These are phyloP conservation scores for Peniophora sp. DNA, from an alignment of 1,284 basidiomycete genomes.

Conservation along the genomic window DNA sequence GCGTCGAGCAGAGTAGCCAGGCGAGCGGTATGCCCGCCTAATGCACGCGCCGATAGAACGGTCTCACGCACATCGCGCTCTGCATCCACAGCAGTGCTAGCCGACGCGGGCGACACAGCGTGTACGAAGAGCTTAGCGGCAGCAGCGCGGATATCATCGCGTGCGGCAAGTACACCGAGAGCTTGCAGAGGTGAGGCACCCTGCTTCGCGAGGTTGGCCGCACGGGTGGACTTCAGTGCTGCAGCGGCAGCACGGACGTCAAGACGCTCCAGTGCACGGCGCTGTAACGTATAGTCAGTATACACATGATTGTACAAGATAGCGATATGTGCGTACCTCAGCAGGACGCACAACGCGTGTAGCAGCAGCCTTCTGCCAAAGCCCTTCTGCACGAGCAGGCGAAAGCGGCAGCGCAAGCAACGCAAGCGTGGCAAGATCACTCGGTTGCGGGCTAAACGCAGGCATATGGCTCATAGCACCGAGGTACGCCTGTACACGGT, in stretches of 20 bases:
- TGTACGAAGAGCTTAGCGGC: conserved; percentile 9
- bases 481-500: conserved; percentile 42
- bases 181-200: conserved; percentile 34
- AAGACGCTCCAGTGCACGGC: not conserved
- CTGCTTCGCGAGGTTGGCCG: not conserved
- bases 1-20: conserved; percentile 48
- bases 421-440: conserved; percentile 50
- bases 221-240: too few relatives aligned
- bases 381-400: conserved; percentile 25
- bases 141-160: conserved; percentile 28
- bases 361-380: conserved; percentile 22
- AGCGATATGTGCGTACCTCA: conserved; percentile 48
- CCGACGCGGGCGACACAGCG: conserved; percentile 5
- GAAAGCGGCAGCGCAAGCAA: conserved; percentile 40
- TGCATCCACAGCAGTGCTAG: conserved; percentile 3
- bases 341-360: conserved; percentile 30
- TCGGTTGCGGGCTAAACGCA: conserved; percentile 28
- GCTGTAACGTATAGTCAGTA: conserved; percentile 22
- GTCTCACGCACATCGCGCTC: conserved; percentile 15
- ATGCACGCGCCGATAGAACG: conserved; percentile 48
- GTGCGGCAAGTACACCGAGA: conserved; percentile 47
- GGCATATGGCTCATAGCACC: conserved; percentile 36
- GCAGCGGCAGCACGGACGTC: not conserved
- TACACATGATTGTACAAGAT: conserved; percentile 41
- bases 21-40: conserved; percentile 47